Evolutionary conservation across 179 eudicot genomes (phyloP).

Genomic region (Beta corolliflora): DNA sequence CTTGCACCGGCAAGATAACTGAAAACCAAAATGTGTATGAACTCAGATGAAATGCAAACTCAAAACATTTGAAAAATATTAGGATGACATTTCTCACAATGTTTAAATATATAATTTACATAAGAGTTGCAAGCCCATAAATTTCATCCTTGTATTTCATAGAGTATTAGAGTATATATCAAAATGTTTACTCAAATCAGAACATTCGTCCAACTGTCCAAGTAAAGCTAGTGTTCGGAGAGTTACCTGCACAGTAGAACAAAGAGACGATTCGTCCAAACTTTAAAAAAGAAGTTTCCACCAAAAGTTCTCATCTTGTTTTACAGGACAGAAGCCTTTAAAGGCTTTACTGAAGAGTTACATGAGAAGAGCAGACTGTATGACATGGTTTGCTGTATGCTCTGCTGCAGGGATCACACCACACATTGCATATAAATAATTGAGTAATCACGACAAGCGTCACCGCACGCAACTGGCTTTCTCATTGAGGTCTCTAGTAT

Average conservation of each 20-base stretch:
- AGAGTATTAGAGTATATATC: too few relatives aligned
- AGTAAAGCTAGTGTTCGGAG: neutral
- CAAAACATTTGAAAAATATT: neutral
- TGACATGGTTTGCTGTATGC: neutral
- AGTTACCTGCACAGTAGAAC: neutral
- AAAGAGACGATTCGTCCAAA: neutral
- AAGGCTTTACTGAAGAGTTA: neutral
- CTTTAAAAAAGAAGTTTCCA: neutral
- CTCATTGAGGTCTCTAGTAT: neutral
- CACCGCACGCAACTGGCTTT: neutral
- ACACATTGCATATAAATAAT: neutral
- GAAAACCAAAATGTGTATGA: neutral
- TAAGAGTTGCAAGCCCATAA: neutral
- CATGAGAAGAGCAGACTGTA: neutral
- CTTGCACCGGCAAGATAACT: too few relatives aligned
- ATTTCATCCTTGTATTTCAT: too few relatives aligned
- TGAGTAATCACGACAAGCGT: neutral
- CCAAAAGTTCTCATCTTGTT: neutral
- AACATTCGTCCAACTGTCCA: neutral
- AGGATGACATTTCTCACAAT: neutral
- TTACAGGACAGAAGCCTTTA: neutral
- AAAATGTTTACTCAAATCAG: neutral
- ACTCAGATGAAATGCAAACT: neutral
- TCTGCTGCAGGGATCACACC: neutral
- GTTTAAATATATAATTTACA: neutral